Evolutionary conservation across 2,329 filamentous ascomycete species (phyloP).

Genomic region (Paecilomyces dactylethromorphus): DNA sequence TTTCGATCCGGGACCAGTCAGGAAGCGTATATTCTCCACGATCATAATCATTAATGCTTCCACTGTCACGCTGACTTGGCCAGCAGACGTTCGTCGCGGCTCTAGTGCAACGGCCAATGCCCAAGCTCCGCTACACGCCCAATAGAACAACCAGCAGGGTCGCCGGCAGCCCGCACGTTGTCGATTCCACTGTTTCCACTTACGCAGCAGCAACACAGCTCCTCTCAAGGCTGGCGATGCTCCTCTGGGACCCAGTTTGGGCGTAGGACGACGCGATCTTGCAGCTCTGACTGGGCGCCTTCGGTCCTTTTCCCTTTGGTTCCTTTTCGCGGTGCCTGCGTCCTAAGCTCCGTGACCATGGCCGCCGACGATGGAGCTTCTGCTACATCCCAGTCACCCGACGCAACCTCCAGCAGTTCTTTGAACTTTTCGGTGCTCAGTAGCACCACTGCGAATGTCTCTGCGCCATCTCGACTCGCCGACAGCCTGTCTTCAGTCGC

Average conservation of each 20-base stretch:
- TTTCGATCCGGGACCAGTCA: not conserved
- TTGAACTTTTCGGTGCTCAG: not conserved
- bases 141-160: not conserved
- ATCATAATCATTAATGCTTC: not conserved
- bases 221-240: not conserved
- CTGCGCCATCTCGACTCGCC: not conserved
- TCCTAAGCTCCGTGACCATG: not conserved
- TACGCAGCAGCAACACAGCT: not conserved
- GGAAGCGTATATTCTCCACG: not conserved
- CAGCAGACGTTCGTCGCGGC: not conserved
- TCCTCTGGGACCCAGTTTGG: not conserved
- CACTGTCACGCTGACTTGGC: too few species aligned
- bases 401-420: not conserved
- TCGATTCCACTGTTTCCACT: not conserved
- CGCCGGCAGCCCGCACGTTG: not conserved
- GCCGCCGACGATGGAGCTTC: not conserved
- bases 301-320: not conserved
- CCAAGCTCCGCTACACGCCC: conserved; percentile 7
- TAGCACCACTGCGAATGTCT: not conserved
- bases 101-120: not conserved
- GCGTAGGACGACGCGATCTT: not conserved
- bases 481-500: not conserved
- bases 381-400: not conserved
- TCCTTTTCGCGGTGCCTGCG: not conserved
- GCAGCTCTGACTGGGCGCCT: not conserved